Conservation (phyloP, 2,329 filamentous ascomycete genomes). For the Coniella vitis region DNA sequence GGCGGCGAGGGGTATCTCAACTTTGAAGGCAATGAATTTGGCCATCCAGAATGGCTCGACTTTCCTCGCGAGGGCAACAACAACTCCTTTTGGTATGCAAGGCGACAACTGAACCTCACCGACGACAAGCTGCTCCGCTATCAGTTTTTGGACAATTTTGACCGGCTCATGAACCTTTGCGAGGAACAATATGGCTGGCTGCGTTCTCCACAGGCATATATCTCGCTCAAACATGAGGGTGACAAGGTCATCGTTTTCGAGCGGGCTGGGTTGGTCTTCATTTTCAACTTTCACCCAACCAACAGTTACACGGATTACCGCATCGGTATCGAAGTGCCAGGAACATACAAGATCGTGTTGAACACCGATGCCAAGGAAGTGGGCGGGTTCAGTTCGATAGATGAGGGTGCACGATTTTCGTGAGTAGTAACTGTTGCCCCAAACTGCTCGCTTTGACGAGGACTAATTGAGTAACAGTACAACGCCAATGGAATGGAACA, state of each 20-base stretch:
- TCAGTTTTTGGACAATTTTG: constrained; percentile 87
- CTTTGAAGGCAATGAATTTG: constrained; percentile 98
- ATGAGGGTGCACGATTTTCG: constrained; percentile 79
- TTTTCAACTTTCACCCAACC: constrained; percentile 92
- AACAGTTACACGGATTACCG: constrained; percentile 88
- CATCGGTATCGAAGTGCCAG: constrained; percentile 75
- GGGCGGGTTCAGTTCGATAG: constrained; percentile 73
- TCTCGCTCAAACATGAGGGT: constrained; percentile 85
- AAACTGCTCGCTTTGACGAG: not conserved
- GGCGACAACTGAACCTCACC: constrained; percentile 86
- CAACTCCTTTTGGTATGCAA: constrained; percentile 91
- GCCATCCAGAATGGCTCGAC: constrained; percentile 97
- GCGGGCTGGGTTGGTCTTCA: constrained; percentile 78
- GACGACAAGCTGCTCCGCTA: constrained; percentile 84
- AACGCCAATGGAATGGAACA: constrained; percentile 84
- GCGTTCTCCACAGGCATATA: constrained; percentile 75
- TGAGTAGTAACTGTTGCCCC: too few species aligned
- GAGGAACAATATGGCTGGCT: constrained; percentile 93
- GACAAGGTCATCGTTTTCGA: constrained; percentile 98
- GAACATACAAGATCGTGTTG: constrained; percentile 81
- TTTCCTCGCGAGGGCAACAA: constrained; percentile 90
- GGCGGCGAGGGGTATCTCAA: constrained; percentile 97
- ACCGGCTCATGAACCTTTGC: constrained; percentile 79
- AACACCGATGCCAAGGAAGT: constrained; percentile 72
- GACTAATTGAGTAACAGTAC: constrained; percentile 37